Evolutionary conservation across 495 filamentous ascomycete species (phyloP), one percentile per base, ranked within the genome.

Genomic region (Penicillium robsamsonii): DNA sequence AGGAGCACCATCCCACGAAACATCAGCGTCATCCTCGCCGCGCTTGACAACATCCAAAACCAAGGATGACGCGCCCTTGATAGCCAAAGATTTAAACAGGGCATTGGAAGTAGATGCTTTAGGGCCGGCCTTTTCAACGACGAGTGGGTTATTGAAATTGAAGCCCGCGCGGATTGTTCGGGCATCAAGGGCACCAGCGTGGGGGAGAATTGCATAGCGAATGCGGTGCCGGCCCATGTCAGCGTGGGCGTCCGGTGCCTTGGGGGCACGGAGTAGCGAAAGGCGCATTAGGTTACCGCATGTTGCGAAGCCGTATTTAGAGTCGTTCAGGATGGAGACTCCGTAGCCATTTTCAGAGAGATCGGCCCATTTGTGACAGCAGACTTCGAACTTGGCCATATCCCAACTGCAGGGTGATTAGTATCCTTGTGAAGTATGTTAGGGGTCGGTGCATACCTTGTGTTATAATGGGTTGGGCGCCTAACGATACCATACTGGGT

Each of bases 331-430:
- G 61, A 98, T 88, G 5, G 89, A 91, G 2, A 98, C 90, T 58
- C 94, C 94, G 68, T 96, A 97, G 33, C 85, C 86, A 66, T 91
- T 75, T 68, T 98, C 94, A 5, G 90, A 96, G 50, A 98, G 79
- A 70, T 97, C 94, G n/a, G 94, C 94, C 79, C 89, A 98, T 70
- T 90, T 93, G 76, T 98, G 94, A 71, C 89, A 92, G 82, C 92
- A 96, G 42, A 98, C 94, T 75, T 98, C 94, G 63, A 98, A 98
- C 65, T 96, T 96, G 63, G 94, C 94, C 93, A 96, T 96, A 62
- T 98, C 94, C 94, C 94, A 98, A 68, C 83, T 88, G 37, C 37
- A 3, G 51, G 10, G 1, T 50, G 0, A 35, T 63, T 46, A 65
- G 65, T 61, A 22, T 47, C n/a, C 55, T 38, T 50, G 55, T 62